These are phyloP conservation scores for Didymella exigua DNA, from an alignment of 2,329 filamentous ascomycete genomes.

Conservation along the genomic window DNA sequence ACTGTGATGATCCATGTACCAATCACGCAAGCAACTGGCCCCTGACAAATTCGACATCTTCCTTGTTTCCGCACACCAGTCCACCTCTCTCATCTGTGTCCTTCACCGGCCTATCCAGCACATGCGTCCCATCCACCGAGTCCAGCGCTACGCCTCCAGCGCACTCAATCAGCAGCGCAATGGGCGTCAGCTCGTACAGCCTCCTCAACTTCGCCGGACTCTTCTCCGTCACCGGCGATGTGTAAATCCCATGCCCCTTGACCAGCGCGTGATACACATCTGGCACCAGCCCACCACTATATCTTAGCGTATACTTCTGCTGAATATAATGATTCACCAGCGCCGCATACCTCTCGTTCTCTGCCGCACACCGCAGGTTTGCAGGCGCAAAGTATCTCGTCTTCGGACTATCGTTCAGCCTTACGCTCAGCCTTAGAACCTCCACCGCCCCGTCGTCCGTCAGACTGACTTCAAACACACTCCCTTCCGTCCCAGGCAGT, in stretches of 20 bases:
- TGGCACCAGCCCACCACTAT: slow-evolving; percentile 66
- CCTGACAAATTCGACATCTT: slow-evolving; percentile 35
- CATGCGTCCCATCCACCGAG: slow-evolving; percentile 41
- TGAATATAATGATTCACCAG: slow-evolving; percentile 59
- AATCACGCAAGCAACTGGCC: slow-evolving; percentile 1
- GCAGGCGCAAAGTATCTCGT: slow-evolving; percentile 67
- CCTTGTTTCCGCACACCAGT: slow-evolving; percentile 38
- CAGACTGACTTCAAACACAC: slow-evolving; percentile 62
- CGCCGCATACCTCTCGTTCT: slow-evolving; percentile 56
- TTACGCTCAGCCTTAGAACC: slow-evolving; percentile 53
- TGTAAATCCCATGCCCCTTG: slow-evolving; percentile 67
- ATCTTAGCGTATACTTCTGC: slow-evolving; percentile 64
- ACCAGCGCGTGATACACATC: slow-evolving; percentile 65
- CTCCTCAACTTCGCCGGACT: slow-evolving; percentile 64
- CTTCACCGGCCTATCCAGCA: slow-evolving; percentile 27
- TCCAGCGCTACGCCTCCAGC: slow-evolving; percentile 64
- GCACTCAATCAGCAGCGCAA: slow-evolving; percentile 66
- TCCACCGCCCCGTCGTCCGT: slow-evolving; percentile 42
- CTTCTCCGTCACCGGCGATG: slow-evolving; percentile 60
- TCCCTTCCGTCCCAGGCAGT: slow-evolving; percentile 46
- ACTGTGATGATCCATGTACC: neutral
- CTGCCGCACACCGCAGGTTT: slow-evolving; percentile 63
- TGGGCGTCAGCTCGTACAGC: slow-evolving; percentile 64
- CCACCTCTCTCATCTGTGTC: slow-evolving; percentile 43
- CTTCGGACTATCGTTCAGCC: slow-evolving; percentile 49